Conservation (phyloP, 208 protist genomes). For the Crithidia bombi region DNA sequence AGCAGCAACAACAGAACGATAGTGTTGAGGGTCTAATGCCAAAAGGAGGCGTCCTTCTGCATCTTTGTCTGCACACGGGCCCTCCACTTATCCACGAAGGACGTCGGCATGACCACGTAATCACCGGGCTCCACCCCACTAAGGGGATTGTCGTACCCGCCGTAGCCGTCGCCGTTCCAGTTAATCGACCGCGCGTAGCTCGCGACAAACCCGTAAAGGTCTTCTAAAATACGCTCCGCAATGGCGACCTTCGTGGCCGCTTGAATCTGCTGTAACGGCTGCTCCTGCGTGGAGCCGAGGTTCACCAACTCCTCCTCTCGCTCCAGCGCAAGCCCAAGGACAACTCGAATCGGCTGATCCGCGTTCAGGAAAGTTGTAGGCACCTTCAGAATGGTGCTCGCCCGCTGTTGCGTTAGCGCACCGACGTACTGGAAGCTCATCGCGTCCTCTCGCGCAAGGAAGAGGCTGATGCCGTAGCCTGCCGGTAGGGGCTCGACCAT, state of each 20-base stretch:
- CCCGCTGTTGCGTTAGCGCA: slow-evolving; percentile 47
- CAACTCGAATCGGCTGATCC: slow-evolving; percentile 37
- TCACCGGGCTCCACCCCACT: slow-evolving; percentile 49
- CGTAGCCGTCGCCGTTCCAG: slow-evolving; percentile 4
- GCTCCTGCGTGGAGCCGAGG: slow-evolving; percentile 46
- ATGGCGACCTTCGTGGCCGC: slow-evolving; percentile 68
- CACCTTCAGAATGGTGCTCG: slow-evolving; percentile 63
- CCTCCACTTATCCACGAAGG: slow-evolving; percentile 79
- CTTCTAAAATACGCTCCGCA: slow-evolving; percentile 69
- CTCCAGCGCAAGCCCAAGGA: slow-evolving; percentile 72
- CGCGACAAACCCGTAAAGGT: slow-evolving; percentile 72
- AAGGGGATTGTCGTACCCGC: background rate
- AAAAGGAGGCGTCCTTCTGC: slow-evolving; percentile 69
- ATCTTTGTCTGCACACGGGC: slow-evolving; percentile 51
- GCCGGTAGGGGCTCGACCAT: slow-evolving; percentile 44
- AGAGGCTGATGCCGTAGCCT: slow-evolving; percentile 57
- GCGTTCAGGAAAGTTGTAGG: slow-evolving; percentile 40
- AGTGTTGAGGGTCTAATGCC: slow-evolving; percentile 17
- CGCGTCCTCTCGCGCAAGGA: slow-evolving; percentile 61
- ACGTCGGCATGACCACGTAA: slow-evolving; percentile 64
- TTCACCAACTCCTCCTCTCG: slow-evolving; percentile 57
- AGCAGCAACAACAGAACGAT: slow-evolving; percentile 3
- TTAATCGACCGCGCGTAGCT: slow-evolving; percentile 59
- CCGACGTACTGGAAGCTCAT: slow-evolving; percentile 75
- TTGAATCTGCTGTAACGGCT: slow-evolving; percentile 47